A percentile compares a stretch with the other conserved stretches of the same genome.
These are phyloP conservation scores for Acmispon strigosus DNA, from an alignment of 306 rosid genomes.

Conservation along the genomic window DNA sequence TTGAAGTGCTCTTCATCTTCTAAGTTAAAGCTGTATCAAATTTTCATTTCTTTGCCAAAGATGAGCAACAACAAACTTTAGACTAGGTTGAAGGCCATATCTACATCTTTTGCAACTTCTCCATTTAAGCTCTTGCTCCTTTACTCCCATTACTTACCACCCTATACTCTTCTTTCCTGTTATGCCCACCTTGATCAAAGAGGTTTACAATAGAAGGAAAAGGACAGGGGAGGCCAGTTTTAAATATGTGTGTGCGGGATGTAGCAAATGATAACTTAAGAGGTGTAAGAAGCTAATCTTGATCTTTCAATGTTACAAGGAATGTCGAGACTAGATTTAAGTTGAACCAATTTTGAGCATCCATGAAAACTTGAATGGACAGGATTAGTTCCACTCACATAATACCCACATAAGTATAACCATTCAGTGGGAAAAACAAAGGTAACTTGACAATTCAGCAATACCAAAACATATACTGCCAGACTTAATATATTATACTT, in stretches of 20 bases:
- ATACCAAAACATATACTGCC: neutral
- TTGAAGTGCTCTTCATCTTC: neutral
- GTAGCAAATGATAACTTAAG: neutral
- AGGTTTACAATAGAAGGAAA: neutral
- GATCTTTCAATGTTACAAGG: neutral
- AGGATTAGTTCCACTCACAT: neutral
- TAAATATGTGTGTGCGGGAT: neutral
- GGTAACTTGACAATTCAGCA: neutral
- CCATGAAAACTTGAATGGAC: neutral
- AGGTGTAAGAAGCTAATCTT: neutral
- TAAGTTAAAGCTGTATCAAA: neutral
- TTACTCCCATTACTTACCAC: neutral
- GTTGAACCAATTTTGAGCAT: neutral
- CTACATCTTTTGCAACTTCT: neutral
- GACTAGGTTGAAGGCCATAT: neutral
- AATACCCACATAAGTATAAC: neutral
- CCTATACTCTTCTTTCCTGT: neutral
- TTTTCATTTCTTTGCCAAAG: neutral
- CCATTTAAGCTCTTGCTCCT: neutral
- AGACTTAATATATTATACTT: constrained; percentile 11
- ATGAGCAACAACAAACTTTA: neutral
- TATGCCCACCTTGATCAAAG: neutral
- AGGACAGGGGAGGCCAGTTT: neutral
- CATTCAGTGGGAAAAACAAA: neutral
- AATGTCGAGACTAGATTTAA: neutral